Conservation (phyloP, 805 yeast species). For the Henningerozyma blattae region DNA sequence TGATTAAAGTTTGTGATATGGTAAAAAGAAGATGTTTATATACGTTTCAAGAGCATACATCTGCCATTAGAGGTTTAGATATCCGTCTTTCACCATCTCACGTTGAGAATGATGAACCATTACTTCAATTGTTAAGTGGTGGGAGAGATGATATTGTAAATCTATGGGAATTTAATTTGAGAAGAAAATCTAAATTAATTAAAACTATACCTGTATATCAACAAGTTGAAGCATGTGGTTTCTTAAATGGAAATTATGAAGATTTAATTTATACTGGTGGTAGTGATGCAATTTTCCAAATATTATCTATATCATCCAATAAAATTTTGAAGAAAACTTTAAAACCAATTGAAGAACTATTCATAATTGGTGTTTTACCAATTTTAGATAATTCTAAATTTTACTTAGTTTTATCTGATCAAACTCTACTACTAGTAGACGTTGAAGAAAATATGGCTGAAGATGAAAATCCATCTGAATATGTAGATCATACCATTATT, state of each 20-base stretch:
- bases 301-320: conserved; percentile 49
- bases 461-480: too few relatives aligned
- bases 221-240: conserved; percentile 62
- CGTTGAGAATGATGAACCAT: conserved; percentile 24
- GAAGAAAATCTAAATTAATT: conserved; percentile 38
- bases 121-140: conserved; percentile 53
- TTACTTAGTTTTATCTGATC: conserved; percentile 66
- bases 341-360: conserved; percentile 60
- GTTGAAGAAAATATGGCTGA: conserved; percentile 20
- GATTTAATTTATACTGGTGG: conserved; percentile 63
- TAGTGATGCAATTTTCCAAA: conserved; percentile 51
- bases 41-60: conserved; percentile 59
- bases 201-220: conserved; percentile 65
- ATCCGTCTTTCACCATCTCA: conserved; percentile 30
- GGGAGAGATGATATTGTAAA: conserved; percentile 71
- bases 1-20: conserved; percentile 49
- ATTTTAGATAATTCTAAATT: conserved; percentile 26
- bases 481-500: conserved; percentile 25
- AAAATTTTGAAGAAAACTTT: conserved; percentile 28
- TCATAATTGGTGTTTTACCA: conserved; percentile 48
- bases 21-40: conserved; percentile 57
- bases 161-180: conserved; percentile 42
- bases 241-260: conserved; percentile 25
- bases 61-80: conserved; percentile 79
- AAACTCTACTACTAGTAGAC: conserved; percentile 51